Evolutionary conservation across 768 basidiomycete genomes (phyloP), one percentile per base, ranked within the genome.

Genomic region (Suillus alpinus): DNA sequence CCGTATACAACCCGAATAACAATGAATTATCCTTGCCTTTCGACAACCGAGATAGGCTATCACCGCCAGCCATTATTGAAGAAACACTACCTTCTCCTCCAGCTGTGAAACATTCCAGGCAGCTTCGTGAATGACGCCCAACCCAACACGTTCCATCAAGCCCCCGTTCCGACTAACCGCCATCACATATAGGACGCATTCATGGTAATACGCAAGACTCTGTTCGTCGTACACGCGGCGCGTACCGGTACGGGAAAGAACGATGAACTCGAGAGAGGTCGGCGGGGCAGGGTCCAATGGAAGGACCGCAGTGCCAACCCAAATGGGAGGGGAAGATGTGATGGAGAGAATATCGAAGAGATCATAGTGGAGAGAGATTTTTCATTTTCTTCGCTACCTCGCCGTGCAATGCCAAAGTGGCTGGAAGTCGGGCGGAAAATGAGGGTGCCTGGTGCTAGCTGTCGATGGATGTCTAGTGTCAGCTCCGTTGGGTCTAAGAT

Each of bases 101-200:
- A 23, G 36, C 8, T 0, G 9, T 8, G 53, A 55, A 18, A 23
- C n/a, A 39, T 39, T 43, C 68, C 69, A 71, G 16, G 69, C 63
- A 9, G 47, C 52, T 44, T 71, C 65, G 7, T 63, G 36, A 6
- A 67, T 29, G 18, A 71, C 8, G 29, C 69, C 68, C 14, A 70
- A 39, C 5, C 69, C 65, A 34, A 70, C 43, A 8, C 69, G 65
- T 43, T 71, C 65, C 20, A 69, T 41, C 16, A 58, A 59, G 23
- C 49, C 1, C 9, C 66, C 58, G 32, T 29, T 16, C 2, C 57
- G 36, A 39, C 29, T 55, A 26, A 71, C 61, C 3, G 62, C 67
- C 68, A 71, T 65, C 4, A 69, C 69, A 41, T 71, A 56, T 43
- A 70, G 26, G 18, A 62, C 13, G 34, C 62, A 66, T n/a, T 61